Base-by-base conservation (phyloP, 2,329 filamentous ascomycete species). In the Dactylella cylindrospora region DNA sequence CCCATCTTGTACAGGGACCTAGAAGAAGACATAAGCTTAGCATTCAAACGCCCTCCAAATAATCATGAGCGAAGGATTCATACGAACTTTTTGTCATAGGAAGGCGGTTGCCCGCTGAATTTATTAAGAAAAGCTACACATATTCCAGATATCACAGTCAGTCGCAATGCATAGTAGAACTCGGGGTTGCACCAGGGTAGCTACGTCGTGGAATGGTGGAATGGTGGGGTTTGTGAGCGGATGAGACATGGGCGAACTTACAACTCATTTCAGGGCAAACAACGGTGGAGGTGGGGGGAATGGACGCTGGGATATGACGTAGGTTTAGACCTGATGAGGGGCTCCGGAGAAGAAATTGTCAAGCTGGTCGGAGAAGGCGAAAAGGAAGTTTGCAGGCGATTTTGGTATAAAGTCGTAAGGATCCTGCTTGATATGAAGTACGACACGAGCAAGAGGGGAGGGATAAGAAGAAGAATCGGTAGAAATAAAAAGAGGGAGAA, bases 11-110 rank as follows among this genome's bases (percentile, higher is more conserved):
- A 98, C 74, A 86, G 88, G 66, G 88, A 78, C 75, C 88, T 93
- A 72, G 50, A 66, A 66, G 12, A 33, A 6, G 36, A 64, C 19
- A 68, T 61, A 31, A 26, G 36, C 59, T 36, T 52, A 39, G 62
- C 50, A 29, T 43, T 15, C 28, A 51, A 46, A 38, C 28, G 31
- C 15, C 19, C n/a, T 40, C 19, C 31, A 12, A 9, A 13, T 41
- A 15, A 22, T 35, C 20, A 20, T 5, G 15, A 25, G 12, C 6
- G 39, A 39, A n/a, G n/a, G n/a, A n/a, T n/a, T n/a, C n/a, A 55
- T 55, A 71, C 78, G 71, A 77, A 94, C 88, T 98, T 98, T 77
- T 95, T 95, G 73, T 97, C 93, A 78, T 98, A 98, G 77, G 89
- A 96, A 49, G 67, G 39, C 19, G 68, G 68, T 49, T 70, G 68